phyloP scores from a whole-genome alignment of 177 flowering plant genomes.

The Vitis hybrid region DNA sequence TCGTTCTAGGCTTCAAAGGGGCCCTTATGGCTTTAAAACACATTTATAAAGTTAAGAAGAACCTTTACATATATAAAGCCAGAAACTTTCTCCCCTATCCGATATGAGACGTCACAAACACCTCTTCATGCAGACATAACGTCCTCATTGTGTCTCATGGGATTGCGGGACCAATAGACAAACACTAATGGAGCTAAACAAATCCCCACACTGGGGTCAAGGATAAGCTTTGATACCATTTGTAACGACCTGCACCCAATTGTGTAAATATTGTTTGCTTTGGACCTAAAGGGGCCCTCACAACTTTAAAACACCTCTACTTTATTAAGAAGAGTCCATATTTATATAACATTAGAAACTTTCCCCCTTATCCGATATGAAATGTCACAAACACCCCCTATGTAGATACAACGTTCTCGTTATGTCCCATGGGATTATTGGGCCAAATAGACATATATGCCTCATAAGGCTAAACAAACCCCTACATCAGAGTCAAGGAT shows the following conservation, averaged over 20 bases:
- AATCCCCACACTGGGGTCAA: no score
- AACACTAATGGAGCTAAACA: rapidly evolving
- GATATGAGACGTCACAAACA: rapidly evolving
- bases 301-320: rapidly evolving
- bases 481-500: rapidly evolving
- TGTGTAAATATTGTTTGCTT: no score
- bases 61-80: rapidly evolving
- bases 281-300: no score
- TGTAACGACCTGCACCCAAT: rapidly evolving
- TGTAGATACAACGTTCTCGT: no score
- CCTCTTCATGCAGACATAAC: rapidly evolving
- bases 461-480: no score
- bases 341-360: no score
- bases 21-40: no score
- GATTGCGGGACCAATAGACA: no score
- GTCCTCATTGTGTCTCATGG: rapidly evolving
- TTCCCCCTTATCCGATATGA: rapidly evolving
- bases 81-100: no score
- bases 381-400: no score
- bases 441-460: rapidly evolving
- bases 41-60: rapidly evolving
- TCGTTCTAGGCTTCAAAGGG: rapidly evolving
- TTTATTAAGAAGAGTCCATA: no score
- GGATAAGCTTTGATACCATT: no score
- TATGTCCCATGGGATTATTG: rapidly evolving